Base-by-base conservation (phyloP, 805 yeast genomes). In the Saturnispora bothae region DNA sequence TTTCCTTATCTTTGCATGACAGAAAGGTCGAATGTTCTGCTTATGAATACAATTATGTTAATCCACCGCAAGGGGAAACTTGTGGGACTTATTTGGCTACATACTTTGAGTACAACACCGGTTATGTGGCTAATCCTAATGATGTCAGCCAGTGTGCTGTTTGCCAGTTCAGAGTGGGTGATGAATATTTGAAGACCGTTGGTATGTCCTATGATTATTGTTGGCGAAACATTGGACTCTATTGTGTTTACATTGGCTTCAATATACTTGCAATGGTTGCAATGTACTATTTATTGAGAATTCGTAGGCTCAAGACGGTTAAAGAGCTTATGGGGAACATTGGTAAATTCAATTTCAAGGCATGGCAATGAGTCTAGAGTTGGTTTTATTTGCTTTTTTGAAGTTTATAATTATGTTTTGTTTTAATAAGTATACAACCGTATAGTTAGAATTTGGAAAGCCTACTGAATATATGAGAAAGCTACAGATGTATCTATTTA, bases 171-270 rank as follows among this genome's bases (percentile, higher is more conserved):
- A 39, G 48, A 2, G 59, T 57, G 36, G 75, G 73, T 33, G 76
- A 72, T 48, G 64, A 66, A 18, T 73, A 61, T 43, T 52, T 79
- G 49, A 41, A 45, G 0, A 50, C 61, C 9, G 57, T 73, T 33
- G 63, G 66, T 35, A 61, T 72, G 38, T 51, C 54, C 12, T 76
- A 60, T 51, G 38, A 53, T 27, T 56, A 71, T 37, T 56, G 77
- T 35, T 78, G 85, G 83, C 69, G 85, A 57, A 76, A 79, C 46
- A 54, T 78, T 43, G 86, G 86, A 2, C 61, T 78, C 40, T 64
- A 66, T 54, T 68, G 72, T 61, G 78, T 63, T 29, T 79, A 68
- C 56, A 65, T 76, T 42, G 48, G 56, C 13, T 73, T 76, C 64
- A 77, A 78, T 43, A 22, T 66, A 10, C 38, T 47, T 34, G 64